Conservation (phyloP, 208 protist species). For the Herpetomonas samuelpessoai region DNA sequence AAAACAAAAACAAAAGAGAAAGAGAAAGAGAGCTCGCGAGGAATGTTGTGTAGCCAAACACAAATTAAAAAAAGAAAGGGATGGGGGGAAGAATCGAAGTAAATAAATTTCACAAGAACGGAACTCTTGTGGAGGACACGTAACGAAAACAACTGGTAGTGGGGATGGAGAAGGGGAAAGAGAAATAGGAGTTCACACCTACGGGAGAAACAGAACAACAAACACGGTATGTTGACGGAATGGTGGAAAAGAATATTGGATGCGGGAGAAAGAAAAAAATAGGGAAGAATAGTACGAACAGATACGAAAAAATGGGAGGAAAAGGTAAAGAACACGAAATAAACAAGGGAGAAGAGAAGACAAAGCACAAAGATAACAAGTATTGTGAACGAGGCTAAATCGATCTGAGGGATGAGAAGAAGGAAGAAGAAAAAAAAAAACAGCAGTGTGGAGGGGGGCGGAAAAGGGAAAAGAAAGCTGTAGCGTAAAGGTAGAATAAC, state of each 20-base stretch:
- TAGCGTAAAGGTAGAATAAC: no score
- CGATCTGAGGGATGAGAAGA: background rate
- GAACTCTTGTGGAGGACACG: no score
- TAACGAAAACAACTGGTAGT: no score
- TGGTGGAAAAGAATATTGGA: background rate
- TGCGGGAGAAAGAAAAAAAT: slow-evolving; percentile 13
- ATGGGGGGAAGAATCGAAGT: background rate
- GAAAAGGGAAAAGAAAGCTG: no score
- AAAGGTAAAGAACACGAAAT: slow-evolving; percentile 12
- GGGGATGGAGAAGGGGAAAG: background rate
- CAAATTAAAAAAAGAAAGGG: slow-evolving; percentile 5
- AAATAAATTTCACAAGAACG: background rate
- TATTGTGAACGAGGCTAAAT: background rate
- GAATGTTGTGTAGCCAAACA: background rate
- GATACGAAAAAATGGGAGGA: slow-evolving; percentile 1
- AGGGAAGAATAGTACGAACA: slow-evolving; percentile 7
- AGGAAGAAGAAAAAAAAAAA: slow-evolving; percentile 2
- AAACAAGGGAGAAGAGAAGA: slow-evolving; percentile 3
- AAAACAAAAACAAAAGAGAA: slow-evolving; percentile 5
- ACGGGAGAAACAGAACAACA: background rate
- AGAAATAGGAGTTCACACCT: background rate
- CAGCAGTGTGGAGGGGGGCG: background rate
- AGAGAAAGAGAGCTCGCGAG: background rate
- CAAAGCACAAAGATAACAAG: slow-evolving; percentile 8
- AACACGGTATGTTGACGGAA: background rate